Evolutionary conservation across 768 basidiomycete genomes (phyloP).

Genomic region (Collybiopsis luxurians): DNA sequence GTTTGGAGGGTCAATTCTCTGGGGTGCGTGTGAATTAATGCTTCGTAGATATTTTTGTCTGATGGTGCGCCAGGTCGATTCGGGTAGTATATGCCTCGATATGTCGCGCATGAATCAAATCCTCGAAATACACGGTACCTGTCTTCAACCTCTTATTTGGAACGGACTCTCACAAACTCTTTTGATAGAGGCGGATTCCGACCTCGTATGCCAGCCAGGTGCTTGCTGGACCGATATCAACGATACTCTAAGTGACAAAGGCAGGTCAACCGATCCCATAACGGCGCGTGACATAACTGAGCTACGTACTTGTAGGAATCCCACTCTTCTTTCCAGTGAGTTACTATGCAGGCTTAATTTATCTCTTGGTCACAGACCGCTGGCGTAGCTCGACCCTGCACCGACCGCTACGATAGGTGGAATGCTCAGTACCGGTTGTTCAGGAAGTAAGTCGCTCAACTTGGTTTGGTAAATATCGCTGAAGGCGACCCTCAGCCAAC

Average conservation of each 20-base stretch:
- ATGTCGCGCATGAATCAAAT: slow-evolving; percentile 78
- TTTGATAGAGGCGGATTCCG: slow-evolving; percentile 59
- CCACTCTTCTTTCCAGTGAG: slow-evolving; percentile 81
- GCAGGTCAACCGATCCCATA: slow-evolving; percentile 21
- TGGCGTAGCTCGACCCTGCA: slow-evolving; percentile 63
- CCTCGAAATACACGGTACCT: slow-evolving; percentile 65
- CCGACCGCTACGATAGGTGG: slow-evolving; percentile 86
- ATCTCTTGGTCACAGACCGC: background rate
- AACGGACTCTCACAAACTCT: background rate
- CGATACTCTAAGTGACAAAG: slow-evolving; percentile 56
- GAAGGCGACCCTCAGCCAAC: too few species aligned
- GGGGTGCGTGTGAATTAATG: slow-evolving; percentile 36
- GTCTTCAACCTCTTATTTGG: background rate
- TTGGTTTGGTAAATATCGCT: too few species aligned
- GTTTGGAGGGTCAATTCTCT: slow-evolving; percentile 72
- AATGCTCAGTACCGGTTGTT: slow-evolving; percentile 85
- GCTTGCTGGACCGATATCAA: slow-evolving; percentile 73
- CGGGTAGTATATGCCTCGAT: slow-evolving; percentile 77
- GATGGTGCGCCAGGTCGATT: slow-evolving; percentile 25
- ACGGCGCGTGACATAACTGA: background rate
- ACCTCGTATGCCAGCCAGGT: slow-evolving; percentile 74
- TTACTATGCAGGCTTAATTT: background rate
- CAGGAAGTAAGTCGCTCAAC: slow-evolving; percentile 56
- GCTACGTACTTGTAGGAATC: slow-evolving; percentile 43
- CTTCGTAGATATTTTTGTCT: background rate